These are phyloP conservation scores for Microstegium vimineum DNA, from an alignment of 176 grass and related monocot genomes.

Conservation along the genomic window DNA sequence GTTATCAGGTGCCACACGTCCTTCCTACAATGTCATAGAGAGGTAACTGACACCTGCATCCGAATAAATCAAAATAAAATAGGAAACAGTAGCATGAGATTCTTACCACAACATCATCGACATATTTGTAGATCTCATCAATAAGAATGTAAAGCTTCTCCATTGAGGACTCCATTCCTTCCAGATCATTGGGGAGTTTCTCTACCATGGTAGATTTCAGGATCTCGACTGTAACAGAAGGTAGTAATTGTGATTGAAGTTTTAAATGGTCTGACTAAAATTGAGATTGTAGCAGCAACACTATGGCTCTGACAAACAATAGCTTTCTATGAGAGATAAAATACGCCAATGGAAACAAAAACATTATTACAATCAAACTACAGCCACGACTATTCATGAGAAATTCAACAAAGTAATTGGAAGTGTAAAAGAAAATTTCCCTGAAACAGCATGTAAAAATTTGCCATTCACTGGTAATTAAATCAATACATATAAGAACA, in stretches of 20 bases:
- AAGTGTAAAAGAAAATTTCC: neutral
- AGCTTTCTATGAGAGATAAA: neutral
- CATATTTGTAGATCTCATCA: slow-evolving; percentile 92
- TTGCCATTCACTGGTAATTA: neutral
- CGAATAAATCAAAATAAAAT: neutral
- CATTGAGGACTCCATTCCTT: slow-evolving; percentile 94
- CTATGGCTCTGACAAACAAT: neutral
- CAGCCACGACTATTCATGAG: neutral
- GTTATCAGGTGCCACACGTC: slow-evolving; percentile 61
- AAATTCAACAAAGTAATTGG: neutral
- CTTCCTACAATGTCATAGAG: slow-evolving; percentile 48
- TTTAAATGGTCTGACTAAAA: neutral
- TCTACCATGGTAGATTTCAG: slow-evolving; percentile 77
- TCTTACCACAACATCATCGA: slow-evolving; percentile 83
- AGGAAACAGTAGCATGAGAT: neutral
- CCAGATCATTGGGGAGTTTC: slow-evolving; percentile 86
- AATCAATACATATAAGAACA: neutral
- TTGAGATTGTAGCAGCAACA: neutral
- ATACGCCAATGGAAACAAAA: neutral
- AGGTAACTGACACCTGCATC: neutral
- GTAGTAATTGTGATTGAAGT: neutral
- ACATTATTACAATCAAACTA: neutral
- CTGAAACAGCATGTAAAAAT: neutral
- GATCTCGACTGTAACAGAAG: slow-evolving; percentile 54
- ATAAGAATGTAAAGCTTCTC: slow-evolving; percentile 70